Evolutionary conservation across 257 asterid genomes (phyloP), one percentile per base, ranked within the genome.

Genomic region (Nicotiana attenuata): DNA sequence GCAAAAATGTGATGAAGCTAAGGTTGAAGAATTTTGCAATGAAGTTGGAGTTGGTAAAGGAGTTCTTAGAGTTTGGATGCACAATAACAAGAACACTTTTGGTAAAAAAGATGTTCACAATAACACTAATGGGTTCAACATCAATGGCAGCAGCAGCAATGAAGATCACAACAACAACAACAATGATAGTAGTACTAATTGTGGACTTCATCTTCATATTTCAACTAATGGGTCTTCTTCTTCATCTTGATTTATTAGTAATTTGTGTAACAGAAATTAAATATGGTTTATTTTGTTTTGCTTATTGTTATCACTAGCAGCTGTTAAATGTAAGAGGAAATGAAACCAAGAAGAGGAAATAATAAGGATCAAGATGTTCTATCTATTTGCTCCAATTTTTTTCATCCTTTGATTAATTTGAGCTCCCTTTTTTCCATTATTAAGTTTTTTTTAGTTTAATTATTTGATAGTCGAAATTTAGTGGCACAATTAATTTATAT

Each of bases 41-140:
- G 90, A 89, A 41, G 77, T 89, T 28, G 88, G 88, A 10, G 85
- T 89, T 10, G 53, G 81, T 22, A 86, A 77, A 66, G 83, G 83
- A 2, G 89, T 87, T 0, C 86, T 89, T 50, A 85, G 88, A 67
- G 92, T 89, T 1, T 89, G 92, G 91, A 89, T 89, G 88, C 91
- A 89, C 64, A 89, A 89, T 81, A 87, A 89, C 83, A 89, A 89
- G 56, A 84, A 82, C 65, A 84, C 85, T 5, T 33, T 76, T 3
- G 83, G 81, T 2, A 81, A 78, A 13, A 86, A 65, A 55, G 81
- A 83, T 0, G 15, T 3, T 7, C 67, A 5, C 8, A 24, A 19
- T 11, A 17, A 47, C n/a, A 53, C 5, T 20, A 81, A 69, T 63
- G 82, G 61, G 0, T 64, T 71, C 50, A 50, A 78, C 29, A 81